phyloP scores from a whole-genome alignment of 352 stramenopile genomes.

The Peronospora farinosa region DNA sequence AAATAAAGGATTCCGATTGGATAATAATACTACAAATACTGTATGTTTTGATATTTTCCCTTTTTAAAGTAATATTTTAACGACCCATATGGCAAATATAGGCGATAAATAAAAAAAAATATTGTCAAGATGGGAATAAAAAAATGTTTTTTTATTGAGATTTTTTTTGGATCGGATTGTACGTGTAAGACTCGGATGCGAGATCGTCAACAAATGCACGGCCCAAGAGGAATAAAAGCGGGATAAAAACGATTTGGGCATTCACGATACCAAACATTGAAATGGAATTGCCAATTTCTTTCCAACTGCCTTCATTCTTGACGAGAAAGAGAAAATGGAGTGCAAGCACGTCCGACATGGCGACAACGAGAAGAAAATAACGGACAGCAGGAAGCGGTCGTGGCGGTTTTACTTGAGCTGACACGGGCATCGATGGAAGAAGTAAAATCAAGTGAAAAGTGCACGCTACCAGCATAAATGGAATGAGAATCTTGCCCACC shows the following conservation, averaged over 20 bases:
- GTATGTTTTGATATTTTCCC: neutral
- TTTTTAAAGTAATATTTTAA: neutral
- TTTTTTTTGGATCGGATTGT: neutral
- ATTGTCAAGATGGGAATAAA: no score
- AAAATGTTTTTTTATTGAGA: neutral
- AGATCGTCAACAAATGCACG: slow-evolving; percentile 30
- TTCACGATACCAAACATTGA: slow-evolving; percentile 85
- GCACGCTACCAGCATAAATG: slow-evolving; percentile 67
- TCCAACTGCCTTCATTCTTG: slow-evolving; percentile 82
- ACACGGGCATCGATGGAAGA: slow-evolving; percentile 15
- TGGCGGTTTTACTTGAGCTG: neutral
- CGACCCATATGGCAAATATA: no score
- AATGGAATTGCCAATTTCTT: slow-evolving; percentile 85
- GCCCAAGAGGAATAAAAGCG: slow-evolving; percentile 61
- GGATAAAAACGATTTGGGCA: slow-evolving; percentile 74
- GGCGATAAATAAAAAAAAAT: no score
- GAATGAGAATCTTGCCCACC: slow-evolving; percentile 77
- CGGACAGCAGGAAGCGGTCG: slow-evolving; percentile 35
- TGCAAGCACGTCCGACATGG: slow-evolving; percentile 72
- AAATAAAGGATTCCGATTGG: no score
- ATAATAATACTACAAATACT: no score
- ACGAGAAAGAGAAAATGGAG: slow-evolving; percentile 83
- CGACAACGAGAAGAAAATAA: slow-evolving; percentile 71
- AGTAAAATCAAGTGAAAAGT: slow-evolving; percentile 55
- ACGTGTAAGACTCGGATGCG: neutral